Evolutionary conservation across 2,329 filamentous ascomycete species (phyloP).

Genomic region (Fusarium pilosicola): DNA sequence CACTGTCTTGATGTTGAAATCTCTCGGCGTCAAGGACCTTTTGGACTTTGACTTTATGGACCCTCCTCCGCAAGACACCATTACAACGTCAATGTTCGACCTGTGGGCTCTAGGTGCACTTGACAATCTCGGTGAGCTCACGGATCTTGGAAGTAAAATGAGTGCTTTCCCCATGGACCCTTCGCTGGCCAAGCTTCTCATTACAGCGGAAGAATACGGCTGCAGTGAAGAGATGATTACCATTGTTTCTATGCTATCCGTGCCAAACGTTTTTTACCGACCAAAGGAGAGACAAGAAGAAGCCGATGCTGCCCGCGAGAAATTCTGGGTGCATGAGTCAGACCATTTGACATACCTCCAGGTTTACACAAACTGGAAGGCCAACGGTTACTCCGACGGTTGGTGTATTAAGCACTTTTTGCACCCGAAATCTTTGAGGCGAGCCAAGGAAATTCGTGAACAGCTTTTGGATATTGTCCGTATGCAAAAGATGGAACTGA

Average conservation of each 20-base stretch:
- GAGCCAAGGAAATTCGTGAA: slow-evolving; percentile 93
- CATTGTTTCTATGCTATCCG: slow-evolving; percentile 97
- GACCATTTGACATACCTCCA: slow-evolving; percentile 96
- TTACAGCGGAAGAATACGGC: slow-evolving; percentile 87
- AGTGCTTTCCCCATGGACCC: slow-evolving; percentile 99
- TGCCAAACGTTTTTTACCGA: slow-evolving; percentile 95
- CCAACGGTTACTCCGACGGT: slow-evolving; percentile 86
- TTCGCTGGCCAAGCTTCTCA: slow-evolving; percentile 91
- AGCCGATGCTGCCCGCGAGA: slow-evolving; percentile 92
- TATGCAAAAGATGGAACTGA: slow-evolving; percentile 87
- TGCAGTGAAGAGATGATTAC: slow-evolving; percentile 99
- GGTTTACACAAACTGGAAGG: slow-evolving; percentile 94
- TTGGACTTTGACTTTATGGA: slow-evolving; percentile 99
- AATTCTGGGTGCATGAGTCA: slow-evolving; percentile 98
- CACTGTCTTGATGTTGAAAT: slow-evolving; percentile 93
- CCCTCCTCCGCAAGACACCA: slow-evolving; percentile 95
- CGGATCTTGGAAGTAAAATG: slow-evolving; percentile 88
- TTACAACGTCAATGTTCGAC: slow-evolving; percentile 96
- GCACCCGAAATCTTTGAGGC: slow-evolving; percentile 90
- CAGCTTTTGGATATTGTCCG: slow-evolving; percentile 95
- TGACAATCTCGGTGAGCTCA: slow-evolving; percentile 93
- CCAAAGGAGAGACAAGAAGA: slow-evolving; percentile 97
- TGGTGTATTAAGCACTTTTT: slow-evolving; percentile 96
- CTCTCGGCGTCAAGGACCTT: slow-evolving; percentile 90
- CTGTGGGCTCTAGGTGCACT: slow-evolving; percentile 95